These are phyloP conservation scores for Leccinum pallidistipes DNA, from an alignment of 1,284 basidiomycete genomes.

Conservation along the genomic window DNA sequence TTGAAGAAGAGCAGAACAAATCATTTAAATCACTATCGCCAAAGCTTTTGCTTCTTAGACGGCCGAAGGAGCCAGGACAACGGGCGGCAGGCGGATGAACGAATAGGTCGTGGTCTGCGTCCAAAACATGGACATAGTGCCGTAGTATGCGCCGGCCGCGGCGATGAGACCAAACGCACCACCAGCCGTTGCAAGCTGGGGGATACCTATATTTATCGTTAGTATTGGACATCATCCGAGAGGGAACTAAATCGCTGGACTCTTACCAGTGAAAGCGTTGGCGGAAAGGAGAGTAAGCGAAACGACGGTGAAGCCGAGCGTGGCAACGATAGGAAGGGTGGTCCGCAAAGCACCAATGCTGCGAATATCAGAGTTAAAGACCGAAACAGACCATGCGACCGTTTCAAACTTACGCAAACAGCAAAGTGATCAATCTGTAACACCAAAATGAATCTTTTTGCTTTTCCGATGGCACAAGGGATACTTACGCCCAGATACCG, in stretches of 20 bases:
- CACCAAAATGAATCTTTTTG: conserved; percentile 1
- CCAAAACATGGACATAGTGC: conserved; percentile 27
- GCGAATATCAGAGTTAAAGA: conserved; percentile 1
- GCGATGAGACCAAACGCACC: conserved; percentile 30
- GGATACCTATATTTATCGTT: conserved; percentile 14
- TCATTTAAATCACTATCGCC: neutral
- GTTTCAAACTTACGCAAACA: conserved; percentile 19
- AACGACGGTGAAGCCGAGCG: conserved; percentile 25
- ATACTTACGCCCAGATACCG: conserved; percentile 21
- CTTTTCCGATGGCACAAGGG: neutral
- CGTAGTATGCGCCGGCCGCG: conserved; percentile 33
- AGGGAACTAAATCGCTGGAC: neutral
- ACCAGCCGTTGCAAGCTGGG: conserved; percentile 29
- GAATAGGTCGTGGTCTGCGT: conserved; percentile 31
- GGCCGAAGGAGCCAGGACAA: conserved; percentile 22
- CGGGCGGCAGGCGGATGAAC: conserved; percentile 27
- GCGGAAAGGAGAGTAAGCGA: conserved; percentile 25
- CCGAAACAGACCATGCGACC: neutral
- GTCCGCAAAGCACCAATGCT: conserved; percentile 31
- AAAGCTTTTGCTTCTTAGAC: conserved; percentile 7
- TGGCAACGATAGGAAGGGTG: conserved; percentile 25
- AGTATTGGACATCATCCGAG: neutral
- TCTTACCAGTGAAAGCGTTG: conserved; percentile 29
- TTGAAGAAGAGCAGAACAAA: neutral
- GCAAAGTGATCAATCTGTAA: conserved; percentile 19